Percentiles rank a stretch among this genome's conserved stretches.
phyloP scores from a whole-genome alignment of 225 moss, liverwort and hornwort species.

The Bryum argenteum region DNA sequence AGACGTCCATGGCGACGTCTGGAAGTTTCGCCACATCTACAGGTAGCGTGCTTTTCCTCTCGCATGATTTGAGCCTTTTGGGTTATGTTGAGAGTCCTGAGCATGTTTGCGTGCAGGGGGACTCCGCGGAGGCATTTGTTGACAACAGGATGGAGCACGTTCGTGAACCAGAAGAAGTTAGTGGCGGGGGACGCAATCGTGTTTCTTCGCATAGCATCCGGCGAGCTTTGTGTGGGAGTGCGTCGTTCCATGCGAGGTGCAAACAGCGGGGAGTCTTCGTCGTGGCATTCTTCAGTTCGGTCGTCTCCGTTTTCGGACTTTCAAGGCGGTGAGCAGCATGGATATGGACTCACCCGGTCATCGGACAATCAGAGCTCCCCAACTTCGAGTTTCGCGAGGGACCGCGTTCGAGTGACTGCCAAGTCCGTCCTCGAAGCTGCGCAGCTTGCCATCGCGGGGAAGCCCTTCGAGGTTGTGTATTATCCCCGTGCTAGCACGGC shows the following conservation, averaged over 20 bases:
- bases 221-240: constrained; percentile 88
- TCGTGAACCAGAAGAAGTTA: constrained; percentile 89
- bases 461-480: constrained; percentile 80
- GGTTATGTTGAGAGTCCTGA: not conserved
- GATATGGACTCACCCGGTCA: constrained; percentile 37
- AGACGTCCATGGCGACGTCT: constrained; percentile 80
- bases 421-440: constrained; percentile 84
- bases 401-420: constrained; percentile 73
- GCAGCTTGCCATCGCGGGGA: constrained; percentile 58
- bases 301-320: constrained; percentile 64
- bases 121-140: constrained; percentile 82
- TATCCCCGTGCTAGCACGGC: constrained; percentile 81
- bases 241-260: constrained; percentile 77
- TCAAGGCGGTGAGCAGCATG: constrained; percentile 46
- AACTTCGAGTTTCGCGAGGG: constrained; percentile 62
- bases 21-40: constrained; percentile 91
- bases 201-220: constrained; percentile 75
- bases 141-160: constrained; percentile 88
- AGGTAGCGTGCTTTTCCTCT: constrained; percentile 16
- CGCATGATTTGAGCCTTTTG: too few species aligned
- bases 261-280: constrained; percentile 65
- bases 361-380: constrained; percentile 39
- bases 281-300: constrained; percentile 64
- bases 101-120: constrained; percentile 42
- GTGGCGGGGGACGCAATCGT: constrained; percentile 92